Conservation (phyloP, 306 rosid species). For the Castanospermum australe region DNA sequence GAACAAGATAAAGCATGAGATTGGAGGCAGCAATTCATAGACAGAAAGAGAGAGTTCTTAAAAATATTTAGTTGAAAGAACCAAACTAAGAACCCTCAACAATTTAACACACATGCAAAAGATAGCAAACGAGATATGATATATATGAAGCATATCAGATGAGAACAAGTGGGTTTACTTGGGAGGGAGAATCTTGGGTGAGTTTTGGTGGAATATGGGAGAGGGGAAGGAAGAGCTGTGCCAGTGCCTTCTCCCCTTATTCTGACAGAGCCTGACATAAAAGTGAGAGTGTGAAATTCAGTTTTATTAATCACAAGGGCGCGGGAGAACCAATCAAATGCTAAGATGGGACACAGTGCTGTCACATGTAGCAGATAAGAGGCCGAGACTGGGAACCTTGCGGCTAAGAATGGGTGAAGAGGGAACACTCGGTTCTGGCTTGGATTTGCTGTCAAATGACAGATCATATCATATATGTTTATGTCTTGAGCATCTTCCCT, state of each 20-base stretch:
- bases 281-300: not conserved
- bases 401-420: constrained; percentile 42
- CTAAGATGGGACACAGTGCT: constrained; percentile 35
- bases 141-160: not conserved
- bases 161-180: constrained; percentile 13
- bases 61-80: not conserved
- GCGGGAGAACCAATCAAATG: constrained; percentile 31
- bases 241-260: not conserved
- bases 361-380: constrained; percentile 73
- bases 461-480: not conserved
- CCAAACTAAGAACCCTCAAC: not conserved
- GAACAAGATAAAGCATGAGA: not conserved
- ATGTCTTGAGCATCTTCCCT: not conserved
- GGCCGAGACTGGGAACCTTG: constrained; percentile 17
- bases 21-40: not conserved
- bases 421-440: not conserved
- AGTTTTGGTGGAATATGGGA: constrained; percentile 1
- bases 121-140: not conserved
- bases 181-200: constrained; percentile 12
- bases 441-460: not conserved
- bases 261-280: constrained; percentile 2
- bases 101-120: not conserved
- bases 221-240: constrained; percentile 16
- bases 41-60: not conserved
- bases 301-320: constrained; percentile 28